Evolutionary conservation across 768 basidiomycete genomes (phyloP).

Genomic region (Strobilomyces confusus): DNA sequence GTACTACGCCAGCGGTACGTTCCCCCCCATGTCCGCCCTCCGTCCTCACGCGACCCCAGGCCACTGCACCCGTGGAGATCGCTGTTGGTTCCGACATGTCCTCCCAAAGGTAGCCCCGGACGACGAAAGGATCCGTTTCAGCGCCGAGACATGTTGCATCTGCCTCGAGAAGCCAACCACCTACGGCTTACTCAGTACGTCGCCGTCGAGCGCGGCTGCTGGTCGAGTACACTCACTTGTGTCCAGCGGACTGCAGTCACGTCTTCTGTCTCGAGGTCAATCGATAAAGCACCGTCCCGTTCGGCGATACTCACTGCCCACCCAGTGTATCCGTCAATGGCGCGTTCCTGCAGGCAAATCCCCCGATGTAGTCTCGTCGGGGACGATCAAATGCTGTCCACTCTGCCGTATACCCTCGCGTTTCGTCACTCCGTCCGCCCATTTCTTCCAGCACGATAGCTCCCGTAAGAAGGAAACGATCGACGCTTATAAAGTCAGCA

Average conservation of each 20-base stretch:
- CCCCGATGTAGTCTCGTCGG: constrained; percentile 48
- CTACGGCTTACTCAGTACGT: constrained; percentile 64
- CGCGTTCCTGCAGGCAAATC: constrained; percentile 56
- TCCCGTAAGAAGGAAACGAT: constrained; percentile 49
- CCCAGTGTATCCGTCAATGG: constrained; percentile 78
- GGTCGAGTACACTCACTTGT: constrained; percentile 5
- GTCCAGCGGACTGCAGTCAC: constrained; percentile 66
- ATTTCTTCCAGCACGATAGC: constrained; percentile 54
- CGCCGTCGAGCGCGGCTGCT: neutral
- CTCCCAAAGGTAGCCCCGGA: constrained; percentile 19
- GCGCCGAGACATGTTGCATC: constrained; percentile 59
- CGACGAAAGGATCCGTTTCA: constrained; percentile 26
- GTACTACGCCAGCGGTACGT: constrained; percentile 57
- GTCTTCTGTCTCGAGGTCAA: constrained; percentile 70
- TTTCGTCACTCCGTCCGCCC: constrained; percentile 72
- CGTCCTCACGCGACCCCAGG: constrained; percentile 37
- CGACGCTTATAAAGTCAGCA: constrained; percentile 65
- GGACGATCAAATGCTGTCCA: constrained; percentile 72
- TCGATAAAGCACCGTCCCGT: neutral
- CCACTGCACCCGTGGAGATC: constrained; percentile 63
- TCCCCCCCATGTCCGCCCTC: neutral
- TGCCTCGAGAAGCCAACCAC: constrained; percentile 70
- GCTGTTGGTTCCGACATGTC: constrained; percentile 74
- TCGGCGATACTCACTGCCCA: constrained; percentile 4
- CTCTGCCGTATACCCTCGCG: constrained; percentile 66